A percentile compares a stretch with the other conserved stretches of the same genome.
Conservation (phyloP, 192 early-diverging fungal genomes). For the Rhizophagus prolifer region DNA sequence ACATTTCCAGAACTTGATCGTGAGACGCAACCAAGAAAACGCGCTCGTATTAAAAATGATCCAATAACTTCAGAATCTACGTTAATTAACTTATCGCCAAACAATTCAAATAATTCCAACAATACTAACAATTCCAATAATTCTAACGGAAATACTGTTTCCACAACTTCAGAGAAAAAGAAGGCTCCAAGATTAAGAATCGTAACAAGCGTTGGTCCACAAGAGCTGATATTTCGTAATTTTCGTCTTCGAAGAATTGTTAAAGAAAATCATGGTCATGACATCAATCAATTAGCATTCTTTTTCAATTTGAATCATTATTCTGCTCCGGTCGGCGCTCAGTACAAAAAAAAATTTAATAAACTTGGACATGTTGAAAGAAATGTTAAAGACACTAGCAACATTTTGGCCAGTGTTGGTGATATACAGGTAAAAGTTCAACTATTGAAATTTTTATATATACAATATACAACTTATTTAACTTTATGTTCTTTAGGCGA, state of each 20-base stretch:
- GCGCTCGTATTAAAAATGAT: too few species aligned
- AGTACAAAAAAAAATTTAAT: conserved; percentile 65
- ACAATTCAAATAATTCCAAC: neutral
- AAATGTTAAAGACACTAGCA: conserved; percentile 66
- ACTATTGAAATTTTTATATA: neutral
- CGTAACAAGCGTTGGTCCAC: neutral
- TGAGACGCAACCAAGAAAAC: neutral
- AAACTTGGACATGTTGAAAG: conserved; percentile 67
- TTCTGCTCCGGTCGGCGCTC: conserved; percentile 48
- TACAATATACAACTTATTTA: neutral
- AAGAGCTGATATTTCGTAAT: conserved; percentile 66
- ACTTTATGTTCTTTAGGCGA: conserved; percentile 49
- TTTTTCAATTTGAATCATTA: conserved; percentile 67
- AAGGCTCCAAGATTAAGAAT: neutral
- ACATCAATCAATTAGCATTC: conserved; percentile 73
- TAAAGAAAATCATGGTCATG: conserved; percentile 83
- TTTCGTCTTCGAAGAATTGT: conserved; percentile 81
- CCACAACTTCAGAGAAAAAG: neutral
- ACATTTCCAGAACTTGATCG: neutral
- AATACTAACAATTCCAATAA: neutral
- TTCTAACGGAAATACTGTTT: neutral
- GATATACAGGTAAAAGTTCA: conserved; percentile 57
- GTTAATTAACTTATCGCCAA: neutral
- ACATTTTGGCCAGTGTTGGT: conserved; percentile 73
- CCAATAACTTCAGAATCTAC: too few species aligned